Evolutionary conservation across 208 protist species (phyloP), one percentile per base, ranked within the genome.

Genomic region (Trypanosomatidae sp.): DNA sequence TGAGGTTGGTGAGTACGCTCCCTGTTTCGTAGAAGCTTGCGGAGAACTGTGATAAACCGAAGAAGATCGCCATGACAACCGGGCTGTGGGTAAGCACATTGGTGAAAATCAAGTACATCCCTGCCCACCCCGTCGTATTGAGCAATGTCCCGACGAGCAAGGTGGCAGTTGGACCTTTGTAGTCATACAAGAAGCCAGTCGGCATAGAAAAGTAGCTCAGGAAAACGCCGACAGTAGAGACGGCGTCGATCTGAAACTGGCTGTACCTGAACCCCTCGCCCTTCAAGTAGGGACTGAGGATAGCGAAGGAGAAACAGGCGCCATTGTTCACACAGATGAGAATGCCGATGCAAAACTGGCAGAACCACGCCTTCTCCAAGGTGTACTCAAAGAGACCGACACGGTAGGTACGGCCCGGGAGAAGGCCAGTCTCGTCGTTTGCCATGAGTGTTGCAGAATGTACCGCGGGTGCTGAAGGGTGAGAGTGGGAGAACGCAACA

Each of bases 201-300:
- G 91, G 91, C 44, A 95, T 65, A 12, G 91, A 95, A 66, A 93
- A 92, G 80, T 93, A 95, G 73, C 88, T 93, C 44, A 93, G 80
- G 8, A 95, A 68, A 17, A 92, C 87, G 19, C 91, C 91, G 1
- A 91, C 80, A 13, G 91, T 95, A 5, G 88, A 89, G 1, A 95
- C 77, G 5, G 81, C 49, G 64, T 88, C 91, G 3, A 95, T 71
- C 66, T 93, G 58, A 13, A 83, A 84, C 59, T 93, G 87, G 47
- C 66, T 91, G 71, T 88, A 92, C 17, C 72, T 62, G 67, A 92
- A 93, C 1, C 74, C 73, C 9, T 71, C 81, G 6, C 39, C 19
- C 62, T 92, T 90, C 80, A 95, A 85, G 76, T 75, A 89, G 0
- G 86, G 86, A 50, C 83, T 92, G 76, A 93, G 91, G 66, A 95